phyloP scores from a whole-genome alignment of 1,284 basidiomycete genomes.

The Malassezia pachydermatis region DNA sequence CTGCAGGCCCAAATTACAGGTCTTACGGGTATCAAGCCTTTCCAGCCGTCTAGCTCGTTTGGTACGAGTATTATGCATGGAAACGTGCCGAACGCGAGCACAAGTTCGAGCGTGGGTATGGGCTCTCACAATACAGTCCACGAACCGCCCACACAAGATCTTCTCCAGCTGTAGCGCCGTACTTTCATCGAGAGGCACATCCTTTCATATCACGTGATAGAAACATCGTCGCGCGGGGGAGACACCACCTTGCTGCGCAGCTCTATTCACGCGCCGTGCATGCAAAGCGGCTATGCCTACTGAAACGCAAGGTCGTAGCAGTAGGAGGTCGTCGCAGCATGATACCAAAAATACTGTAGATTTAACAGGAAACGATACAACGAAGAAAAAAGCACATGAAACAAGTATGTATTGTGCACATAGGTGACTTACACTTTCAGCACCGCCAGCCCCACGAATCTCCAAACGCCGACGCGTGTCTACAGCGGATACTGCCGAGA shows the following conservation, averaged over 20 bases:
- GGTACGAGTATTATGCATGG: conserved; percentile 19
- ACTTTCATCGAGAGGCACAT: no score
- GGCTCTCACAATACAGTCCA: no score
- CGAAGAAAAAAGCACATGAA: neutral
- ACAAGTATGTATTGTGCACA: neutral
- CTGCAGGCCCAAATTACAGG: conserved; percentile 7
- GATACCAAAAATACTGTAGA: neutral
- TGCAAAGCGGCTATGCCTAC: no score
- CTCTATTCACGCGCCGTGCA: no score
- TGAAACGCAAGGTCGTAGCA: no score
- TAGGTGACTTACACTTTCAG: neutral
- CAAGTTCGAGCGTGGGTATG: neutral
- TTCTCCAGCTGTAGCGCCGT: conserved; percentile 14
- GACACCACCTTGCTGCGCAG: no score
- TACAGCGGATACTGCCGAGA: neutral
- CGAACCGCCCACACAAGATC: conserved; percentile 6
- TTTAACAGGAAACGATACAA: neutral
- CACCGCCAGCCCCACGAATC: conserved; percentile 1
- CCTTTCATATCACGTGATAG: no score
- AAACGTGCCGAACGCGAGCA: neutral
- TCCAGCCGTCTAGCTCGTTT: conserved; percentile 39
- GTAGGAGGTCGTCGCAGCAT: no score
- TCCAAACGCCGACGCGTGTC: conserved; percentile 2
- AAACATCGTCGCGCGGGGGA: no score
- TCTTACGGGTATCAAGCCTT: conserved; percentile 31